Evolutionary conservation across 768 basidiomycete species (phyloP).

Genomic region (Rubroboletus pulcherrimus): DNA sequence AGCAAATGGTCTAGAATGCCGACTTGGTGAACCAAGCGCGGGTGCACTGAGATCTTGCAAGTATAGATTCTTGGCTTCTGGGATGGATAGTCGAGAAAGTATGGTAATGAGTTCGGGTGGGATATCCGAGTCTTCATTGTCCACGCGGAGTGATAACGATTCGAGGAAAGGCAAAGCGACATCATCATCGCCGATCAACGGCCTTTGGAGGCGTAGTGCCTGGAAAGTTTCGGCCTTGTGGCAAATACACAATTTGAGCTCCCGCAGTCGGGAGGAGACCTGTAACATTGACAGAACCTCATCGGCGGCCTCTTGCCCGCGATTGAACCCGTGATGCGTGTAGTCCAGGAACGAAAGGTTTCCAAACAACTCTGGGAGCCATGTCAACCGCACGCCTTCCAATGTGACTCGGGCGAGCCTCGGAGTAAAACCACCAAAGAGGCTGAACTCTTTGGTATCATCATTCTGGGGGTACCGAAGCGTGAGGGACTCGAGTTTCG

Average conservation of each 20-base stretch:
- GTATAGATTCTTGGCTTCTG: slow-evolving; percentile 44
- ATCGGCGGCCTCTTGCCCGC: slow-evolving; percentile 49
- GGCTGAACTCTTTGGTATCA: slow-evolving; percentile 60
- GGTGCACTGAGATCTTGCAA: slow-evolving; percentile 40
- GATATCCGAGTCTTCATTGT: slow-evolving; percentile 57
- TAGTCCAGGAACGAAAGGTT: slow-evolving; percentile 66
- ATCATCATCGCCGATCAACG: slow-evolving; percentile 27
- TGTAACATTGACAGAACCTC: slow-evolving; percentile 58
- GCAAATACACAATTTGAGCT: slow-evolving; percentile 56
- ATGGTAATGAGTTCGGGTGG: slow-evolving; percentile 57
- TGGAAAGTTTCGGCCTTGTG: slow-evolving; percentile 28
- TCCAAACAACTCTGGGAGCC: slow-evolving; percentile 58
- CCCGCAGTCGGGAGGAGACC: slow-evolving; percentile 48
- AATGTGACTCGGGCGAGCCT: slow-evolving; percentile 50
- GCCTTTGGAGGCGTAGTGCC: slow-evolving; percentile 10
- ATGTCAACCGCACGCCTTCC: slow-evolving; percentile 61
- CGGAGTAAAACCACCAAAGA: slow-evolving; percentile 63
- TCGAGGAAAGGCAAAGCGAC: slow-evolving; percentile 45
- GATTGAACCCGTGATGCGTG: slow-evolving; percentile 66
- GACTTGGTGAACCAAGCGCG: not conserved
- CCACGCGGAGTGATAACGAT: slow-evolving; percentile 47
- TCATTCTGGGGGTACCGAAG: slow-evolving; percentile 64
- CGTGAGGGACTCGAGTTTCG: slow-evolving; percentile 49
- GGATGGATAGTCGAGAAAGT: slow-evolving; percentile 47
- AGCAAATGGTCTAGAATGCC: slow-evolving; percentile 34